Base-by-base conservation (phyloP, 2,329 filamentous ascomycete genomes). In the Aspergillus clavatus region DNA sequence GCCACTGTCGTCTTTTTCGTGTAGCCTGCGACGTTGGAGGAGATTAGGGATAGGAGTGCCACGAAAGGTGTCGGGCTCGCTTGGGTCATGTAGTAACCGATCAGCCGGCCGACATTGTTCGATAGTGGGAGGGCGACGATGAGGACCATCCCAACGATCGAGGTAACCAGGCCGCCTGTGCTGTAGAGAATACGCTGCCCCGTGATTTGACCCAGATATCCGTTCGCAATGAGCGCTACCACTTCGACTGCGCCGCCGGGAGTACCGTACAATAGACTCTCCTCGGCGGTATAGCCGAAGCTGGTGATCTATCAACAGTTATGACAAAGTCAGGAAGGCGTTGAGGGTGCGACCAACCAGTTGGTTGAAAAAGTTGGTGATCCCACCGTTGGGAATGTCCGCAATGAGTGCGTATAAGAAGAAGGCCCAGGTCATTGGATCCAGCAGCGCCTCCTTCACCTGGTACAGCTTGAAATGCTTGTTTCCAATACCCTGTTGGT, bases 401-500 rank as follows among this genome's bases (percentile, higher is more conserved):
- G 73, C 74, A 28, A 78, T 67, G 5, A 82, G 55, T 0, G 78
- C 77, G 55, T 75, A 81, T 51, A 80, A 74, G 42, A 78, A 73
- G 58, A 82, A 80, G 0, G 77, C 76, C 80, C 80, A 82, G 1
- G 77, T 76, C 62, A 81, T 66, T 0, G 79, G 79, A 51, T 83
- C 80, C 3, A 70, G 46, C 5, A 83, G 56, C 0, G 79, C 77
- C 53, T 83, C 79, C 12, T 77, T 71, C 1, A 85, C 70, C 51
- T 93, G 87, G 18, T 78, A 74, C 68, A 76, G 72, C 51, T 85
- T 85, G 66, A 84, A 86, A 50, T 85, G 76, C 52, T 82, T 81
- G 49, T 81, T 85, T 1, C 83, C 84, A 12, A 86, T 82, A 0
- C 87, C 87, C 48, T 87, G 87, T 60, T 88, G 81, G 55, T 91